Evolutionary conservation across 768 basidiomycete species (phyloP).

Genomic region (Russula emetica): DNA sequence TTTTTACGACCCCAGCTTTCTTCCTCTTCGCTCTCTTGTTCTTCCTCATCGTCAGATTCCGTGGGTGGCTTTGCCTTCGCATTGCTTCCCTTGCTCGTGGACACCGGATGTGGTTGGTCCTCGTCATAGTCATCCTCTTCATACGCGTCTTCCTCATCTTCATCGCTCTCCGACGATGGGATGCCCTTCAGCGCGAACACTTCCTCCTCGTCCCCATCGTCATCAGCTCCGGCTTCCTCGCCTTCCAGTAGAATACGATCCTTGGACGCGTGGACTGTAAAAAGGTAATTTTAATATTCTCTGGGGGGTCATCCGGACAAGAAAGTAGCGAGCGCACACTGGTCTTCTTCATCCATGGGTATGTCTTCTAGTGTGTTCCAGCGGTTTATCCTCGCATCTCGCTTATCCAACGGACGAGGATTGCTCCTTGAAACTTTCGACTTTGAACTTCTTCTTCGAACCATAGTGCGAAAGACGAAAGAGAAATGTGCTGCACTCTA

Average conservation of each 20-base stretch:
- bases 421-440: conserved; percentile 30
- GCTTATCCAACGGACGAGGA: conserved; percentile 47
- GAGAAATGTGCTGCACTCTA: background rate
- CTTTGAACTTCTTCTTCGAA: conserved; percentile 17
- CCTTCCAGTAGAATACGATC: conserved; percentile 77
- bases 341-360: conserved; percentile 73
- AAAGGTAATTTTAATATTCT: background rate
- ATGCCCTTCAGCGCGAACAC: conserved; percentile 72
- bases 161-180: conserved; percentile 42
- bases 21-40: conserved; percentile 40
- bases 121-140: conserved; percentile 36
- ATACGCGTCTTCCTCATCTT: conserved; percentile 43
- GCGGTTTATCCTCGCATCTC: conserved; percentile 51
- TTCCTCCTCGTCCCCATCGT: conserved; percentile 66
- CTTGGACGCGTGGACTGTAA: conserved; percentile 62
- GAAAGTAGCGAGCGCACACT: conserved; percentile 53
- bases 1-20: conserved; percentile 83
- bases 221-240: conserved; percentile 46
- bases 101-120: conserved; percentile 23
- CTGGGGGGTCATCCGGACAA: background rate
- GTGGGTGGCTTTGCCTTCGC: conserved; percentile 29
- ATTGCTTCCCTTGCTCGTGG: conserved; percentile 30
- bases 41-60: conserved; percentile 30
- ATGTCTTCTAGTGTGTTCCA: conserved; percentile 69
- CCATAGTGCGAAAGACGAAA: conserved; percentile 14